Evolutionary conservation across 805 yeast genomes (phyloP).

Genomic region (Saturnispora quitensis): DNA sequence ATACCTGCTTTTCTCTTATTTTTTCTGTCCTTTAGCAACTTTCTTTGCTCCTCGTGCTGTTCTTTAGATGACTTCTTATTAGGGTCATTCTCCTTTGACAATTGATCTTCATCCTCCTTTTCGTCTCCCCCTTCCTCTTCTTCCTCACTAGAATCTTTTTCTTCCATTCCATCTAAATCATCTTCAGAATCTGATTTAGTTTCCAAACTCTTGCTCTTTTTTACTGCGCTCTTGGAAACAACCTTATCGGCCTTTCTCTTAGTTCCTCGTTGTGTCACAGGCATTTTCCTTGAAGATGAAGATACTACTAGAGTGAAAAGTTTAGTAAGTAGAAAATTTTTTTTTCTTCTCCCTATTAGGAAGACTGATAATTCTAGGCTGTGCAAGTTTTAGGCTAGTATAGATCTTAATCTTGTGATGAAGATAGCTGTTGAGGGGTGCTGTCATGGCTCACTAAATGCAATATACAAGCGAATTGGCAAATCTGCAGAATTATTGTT

Average conservation of each 20-base stretch:
- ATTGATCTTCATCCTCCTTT: constrained; percentile 20
- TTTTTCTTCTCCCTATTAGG: not conserved
- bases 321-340: not conserved
- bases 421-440: constrained; percentile 78
- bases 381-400: not conserved
- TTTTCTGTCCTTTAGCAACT: constrained; percentile 72
- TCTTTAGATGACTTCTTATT: constrained; percentile 46
- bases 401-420: constrained; percentile 6
- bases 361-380: not conserved
- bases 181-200: constrained; percentile 19
- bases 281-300: constrained; percentile 9
- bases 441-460: constrained; percentile 70
- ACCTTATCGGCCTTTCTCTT: constrained; percentile 16
- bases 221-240: constrained; percentile 5
- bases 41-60: constrained; percentile 77
- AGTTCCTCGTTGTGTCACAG: constrained; percentile 14
- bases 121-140: constrained; percentile 26
- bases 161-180: constrained; percentile 19
- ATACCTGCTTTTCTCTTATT: constrained; percentile 79
- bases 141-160: constrained; percentile 27
- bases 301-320: constrained; percentile 3
- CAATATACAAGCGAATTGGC: constrained; percentile 37
- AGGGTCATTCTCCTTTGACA: constrained; percentile 18
- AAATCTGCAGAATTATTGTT: constrained; percentile 49
- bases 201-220: constrained; percentile 23